Base-by-base conservation (phyloP, 495 filamentous ascomycete species). In the Penicillium maclennaniae region DNA sequence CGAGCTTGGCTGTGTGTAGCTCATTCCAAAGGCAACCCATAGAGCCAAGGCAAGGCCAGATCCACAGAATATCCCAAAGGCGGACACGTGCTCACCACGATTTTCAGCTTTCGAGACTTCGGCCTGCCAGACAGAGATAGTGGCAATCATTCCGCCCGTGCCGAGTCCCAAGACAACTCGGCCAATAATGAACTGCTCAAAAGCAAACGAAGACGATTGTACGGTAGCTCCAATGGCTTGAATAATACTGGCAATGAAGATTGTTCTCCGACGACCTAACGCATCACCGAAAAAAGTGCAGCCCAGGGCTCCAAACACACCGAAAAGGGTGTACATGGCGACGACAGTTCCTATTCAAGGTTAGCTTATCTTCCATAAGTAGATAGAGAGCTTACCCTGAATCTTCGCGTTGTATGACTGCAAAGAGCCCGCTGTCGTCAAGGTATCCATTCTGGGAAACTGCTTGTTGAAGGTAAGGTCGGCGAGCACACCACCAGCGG, bases 151-250 rank as follows among this genome's bases (percentile, higher is more conserved):
- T 25, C 62, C 61, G 1, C 73, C 74, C 16, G 74, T 59, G 7
- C 72, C 74, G 0, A 74, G 36, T 6, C 74, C 74, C 1, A 61
- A 47, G 26, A 74, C 45, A 15, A 75, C 31, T 0, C 74, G 58
- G 14, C 73, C 73, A 23, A 73, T 62, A 53, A 78, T 71, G 28
- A 78, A 67, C 51, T 78, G 73, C 4, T 62, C 53, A 1, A 75
- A 58, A 1, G 65, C 63, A 55, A 73, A 79, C 0, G 77, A 64
- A 9, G 71, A 62, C 15, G 74, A 70, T 56, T 82, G 78, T 1
- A 82, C 63, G 43, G 79, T 68, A 5, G 77, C 73, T 3, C 77
- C 80, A 21, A 81, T 54, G 21, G 59, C 69, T 71, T 79, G 78
- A 25, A 82, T 71, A 0, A 64, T 58, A 9, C 73, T 72, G 6